Percentiles rank a stretch among this genome's conserved stretches.
phyloP scores from a whole-genome alignment of 257 asterid genomes.

The Petrea volubilis region DNA sequence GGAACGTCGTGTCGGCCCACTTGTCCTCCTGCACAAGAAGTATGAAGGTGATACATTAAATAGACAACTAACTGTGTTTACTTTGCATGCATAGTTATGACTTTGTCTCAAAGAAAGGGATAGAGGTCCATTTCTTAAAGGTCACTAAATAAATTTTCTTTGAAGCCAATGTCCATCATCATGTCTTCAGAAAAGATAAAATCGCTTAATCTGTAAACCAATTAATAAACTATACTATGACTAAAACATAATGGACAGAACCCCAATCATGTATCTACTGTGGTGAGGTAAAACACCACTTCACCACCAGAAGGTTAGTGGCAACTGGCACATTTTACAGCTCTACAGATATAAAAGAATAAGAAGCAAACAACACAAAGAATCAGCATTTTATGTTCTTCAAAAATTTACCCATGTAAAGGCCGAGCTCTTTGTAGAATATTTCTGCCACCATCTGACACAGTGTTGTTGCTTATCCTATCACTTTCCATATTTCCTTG shows the following conservation, averaged over 20 bases:
- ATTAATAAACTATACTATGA: slow-evolving; percentile 1
- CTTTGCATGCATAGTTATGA: background rate
- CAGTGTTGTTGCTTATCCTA: slow-evolving; percentile 41
- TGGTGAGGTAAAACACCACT: background rate
- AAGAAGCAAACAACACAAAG: background rate
- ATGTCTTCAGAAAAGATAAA: background rate
- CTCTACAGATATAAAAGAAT: background rate
- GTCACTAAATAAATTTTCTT: slow-evolving; percentile 6
- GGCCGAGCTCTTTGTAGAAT: slow-evolving; percentile 62
- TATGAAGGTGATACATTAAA: slow-evolving; percentile 8
- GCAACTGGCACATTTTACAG: background rate
- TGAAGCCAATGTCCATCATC: background rate
- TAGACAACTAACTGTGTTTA: slow-evolving; percentile 1
- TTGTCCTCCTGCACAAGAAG: slow-evolving; percentile 68
- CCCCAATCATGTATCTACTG: background rate
- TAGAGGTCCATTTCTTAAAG: slow-evolving; percentile 8
- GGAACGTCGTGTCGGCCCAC: slow-evolving; percentile 97
- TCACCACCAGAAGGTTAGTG: background rate
- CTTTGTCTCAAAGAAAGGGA: background rate
- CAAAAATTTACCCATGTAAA: slow-evolving; percentile 68
- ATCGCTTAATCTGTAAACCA: background rate
- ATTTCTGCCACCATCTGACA: slow-evolving; percentile 53
- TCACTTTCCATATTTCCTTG: slow-evolving; percentile 75
- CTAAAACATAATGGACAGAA: background rate
- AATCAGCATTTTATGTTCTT: slow-evolving; percentile 13